Evolutionary conservation across 305 asterid genomes (phyloP), one percentile per base, ranked within the genome.

Genomic region (Vinca major): DNA sequence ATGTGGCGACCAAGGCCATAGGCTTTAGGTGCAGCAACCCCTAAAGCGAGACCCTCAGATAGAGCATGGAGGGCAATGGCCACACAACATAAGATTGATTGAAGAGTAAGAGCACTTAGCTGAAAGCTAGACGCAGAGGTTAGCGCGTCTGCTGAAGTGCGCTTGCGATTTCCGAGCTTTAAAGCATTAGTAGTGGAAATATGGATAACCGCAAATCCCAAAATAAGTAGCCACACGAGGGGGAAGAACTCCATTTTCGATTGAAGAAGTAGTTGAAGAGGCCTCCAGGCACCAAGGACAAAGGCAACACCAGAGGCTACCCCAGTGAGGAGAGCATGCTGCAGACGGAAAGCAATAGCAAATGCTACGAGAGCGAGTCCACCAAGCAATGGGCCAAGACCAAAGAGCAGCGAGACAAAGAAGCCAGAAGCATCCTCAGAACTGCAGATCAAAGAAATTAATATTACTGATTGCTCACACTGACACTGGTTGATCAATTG

Each of bases 341-440:
- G 97, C 58, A 87, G 95, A 12, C 74, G 85, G 72, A 90, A 83
- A 37, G 93, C 79, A 49, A 87, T 87, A 60, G 96, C 96, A 73
- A 87, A 92, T 67, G 89, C 89, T 39, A 88, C 81, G 16, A 92
- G 95, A 67, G 88, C 82, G 11, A 83, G 53, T 14, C 98, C 98
- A 4, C 98, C 98, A n/a, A 88, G 86, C 61, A 88, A 69, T 56
- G 97, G 96, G 11, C 98, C 98, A 19, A 90, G 81, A 43, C 98
- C 97, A 4, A 92, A 92, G 0, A 92, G 88, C 19, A 92, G 85
- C 13, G 98, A 92, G 50, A 92, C 91, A 5, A 90, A 73, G 80
- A 88, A 85, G 17, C 96, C 98, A 4, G 98, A 88, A 47, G 95
- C 89, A 69, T 92, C 95, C 85, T 92, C 97, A 37, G 90, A 88